Evolutionary conservation across 306 rosid species (phyloP).

Genomic region (Rosa persica): DNA sequence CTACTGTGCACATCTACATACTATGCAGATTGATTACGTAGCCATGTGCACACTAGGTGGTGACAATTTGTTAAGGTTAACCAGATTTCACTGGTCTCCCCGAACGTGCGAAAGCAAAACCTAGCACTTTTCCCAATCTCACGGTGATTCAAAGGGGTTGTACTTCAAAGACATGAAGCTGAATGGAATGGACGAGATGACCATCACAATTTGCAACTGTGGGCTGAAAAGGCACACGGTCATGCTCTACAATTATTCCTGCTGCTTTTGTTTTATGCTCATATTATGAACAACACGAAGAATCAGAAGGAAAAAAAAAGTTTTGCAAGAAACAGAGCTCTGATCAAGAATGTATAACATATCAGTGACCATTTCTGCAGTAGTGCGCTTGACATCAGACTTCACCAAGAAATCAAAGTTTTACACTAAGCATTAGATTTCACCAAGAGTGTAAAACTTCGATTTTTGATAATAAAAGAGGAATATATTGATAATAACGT

Average conservation of each 20-base stretch:
- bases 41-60: no score
- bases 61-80: no score
- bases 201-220: no score
- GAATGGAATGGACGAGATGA: no score
- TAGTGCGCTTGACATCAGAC: slow-evolving; percentile 37
- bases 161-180: no score
- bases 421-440: background rate
- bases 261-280: slow-evolving; percentile 50
- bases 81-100: no score
- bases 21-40: no score
- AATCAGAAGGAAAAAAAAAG: slow-evolving; percentile 46
- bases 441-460: slow-evolving; percentile 36
- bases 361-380: slow-evolving; percentile 62
- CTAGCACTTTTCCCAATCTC: no score
- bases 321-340: slow-evolving; percentile 59
- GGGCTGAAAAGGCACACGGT: background rate
- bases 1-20: no score
- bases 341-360: slow-evolving; percentile 51
- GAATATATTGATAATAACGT: slow-evolving; percentile 60
- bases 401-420: no score
- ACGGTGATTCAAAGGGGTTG: no score
- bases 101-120: no score
- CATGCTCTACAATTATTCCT: slow-evolving; percentile 79
- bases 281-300: slow-evolving; percentile 54
- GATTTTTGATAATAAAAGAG: slow-evolving; percentile 75